Evolutionary conservation across 768 basidiomycete genomes (phyloP), one percentile per base, ranked within the genome.

Genomic region (Tulasnella sp.): DNA sequence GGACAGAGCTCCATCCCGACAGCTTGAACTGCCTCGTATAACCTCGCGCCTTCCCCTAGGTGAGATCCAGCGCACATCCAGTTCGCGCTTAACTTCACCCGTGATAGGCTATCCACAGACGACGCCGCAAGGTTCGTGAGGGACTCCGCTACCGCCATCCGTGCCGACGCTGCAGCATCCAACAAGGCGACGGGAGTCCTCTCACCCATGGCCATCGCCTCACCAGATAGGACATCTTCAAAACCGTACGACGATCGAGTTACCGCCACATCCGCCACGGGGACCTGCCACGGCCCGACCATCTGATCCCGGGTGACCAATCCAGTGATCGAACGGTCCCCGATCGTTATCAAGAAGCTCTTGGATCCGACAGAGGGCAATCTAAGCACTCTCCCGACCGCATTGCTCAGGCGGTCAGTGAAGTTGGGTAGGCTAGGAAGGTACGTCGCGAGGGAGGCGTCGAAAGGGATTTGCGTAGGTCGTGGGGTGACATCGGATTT

Each of bases 121-220:
- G 94, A 83, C 4, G 96, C 93, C 0, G 80, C 82, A 61, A 98
- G 77, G 72, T 98, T 99, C 65, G 86, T 92, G 44, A 99, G 77
- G 0, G 96, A 80, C 70, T 99, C 96, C 2, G 83, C 95, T 47
- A 99, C 85, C 24, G 94, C 95, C 86, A 99, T 93, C 29, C 93
- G 83, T 1, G 94, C 95, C 0, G 94, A 94, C 1, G 94, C 93
- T 4, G 86, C 88, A 3, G 94, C 81, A 65, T 77, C 80, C 55
- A 98, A 78, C 21, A 99, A 77, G 4, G 96, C 96, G 10, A 96
- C 70, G 0, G 96, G 95, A 0, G 96, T 92, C 60, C 95, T 83
- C 73, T 99, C 96, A 11, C 96, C 96, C 82, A 97, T 88, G 4
- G 95, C 89, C 96, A 99, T 98, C 3, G 95, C 93, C 73, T 99